A percentile compares a stretch with the other conserved stretches of the same genome.
Conservation (phyloP, 2,329 filamentous ascomycete species). For the Paecilomyces sp. region DNA sequence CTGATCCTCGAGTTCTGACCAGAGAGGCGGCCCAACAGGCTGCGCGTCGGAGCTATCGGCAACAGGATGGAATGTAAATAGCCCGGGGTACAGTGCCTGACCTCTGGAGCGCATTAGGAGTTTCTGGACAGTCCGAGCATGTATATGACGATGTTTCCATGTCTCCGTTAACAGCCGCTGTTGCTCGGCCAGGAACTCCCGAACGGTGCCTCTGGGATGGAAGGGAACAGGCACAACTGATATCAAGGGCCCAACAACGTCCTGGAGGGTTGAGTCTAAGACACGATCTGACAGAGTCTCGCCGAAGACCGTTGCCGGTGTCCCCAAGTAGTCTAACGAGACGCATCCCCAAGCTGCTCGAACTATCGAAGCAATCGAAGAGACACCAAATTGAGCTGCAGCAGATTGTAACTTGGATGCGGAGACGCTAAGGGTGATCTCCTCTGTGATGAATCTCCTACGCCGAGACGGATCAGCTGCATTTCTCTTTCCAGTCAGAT, state of each 20-base stretch:
- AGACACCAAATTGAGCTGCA: conserved; percentile 16
- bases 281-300: conserved; percentile 26
- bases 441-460: conserved; percentile 12
- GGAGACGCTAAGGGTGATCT: conserved; percentile 9
- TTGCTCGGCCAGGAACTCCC: conserved; percentile 18
- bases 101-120: conserved; percentile 17
- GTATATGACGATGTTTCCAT: conserved; percentile 20
- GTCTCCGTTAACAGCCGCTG: conserved; percentile 16
- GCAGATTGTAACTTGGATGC: conserved; percentile 10
- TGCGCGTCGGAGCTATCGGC: conserved; percentile 2
- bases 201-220: conserved; percentile 13
- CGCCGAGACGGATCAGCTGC: conserved; percentile 7
- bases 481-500: conserved; percentile 15
- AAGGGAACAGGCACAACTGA: conserved; percentile 28
- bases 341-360: conserved; percentile 22
- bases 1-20: conserved; percentile 21
- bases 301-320: conserved; percentile 20
- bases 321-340: conserved; percentile 18
- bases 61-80: conserved; percentile 25
- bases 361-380: conserved; percentile 21
- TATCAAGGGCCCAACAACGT: conserved; percentile 23
- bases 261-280: conserved; percentile 17
- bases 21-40: conserved; percentile 9
- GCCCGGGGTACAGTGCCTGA: conserved; percentile 22
- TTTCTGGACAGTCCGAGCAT: conserved; percentile 21